A percentile compares a stretch with the other conserved stretches of the same genome.
Conservation (phyloP, 257 asterid species). For the Forsythia viridissima region DNA sequence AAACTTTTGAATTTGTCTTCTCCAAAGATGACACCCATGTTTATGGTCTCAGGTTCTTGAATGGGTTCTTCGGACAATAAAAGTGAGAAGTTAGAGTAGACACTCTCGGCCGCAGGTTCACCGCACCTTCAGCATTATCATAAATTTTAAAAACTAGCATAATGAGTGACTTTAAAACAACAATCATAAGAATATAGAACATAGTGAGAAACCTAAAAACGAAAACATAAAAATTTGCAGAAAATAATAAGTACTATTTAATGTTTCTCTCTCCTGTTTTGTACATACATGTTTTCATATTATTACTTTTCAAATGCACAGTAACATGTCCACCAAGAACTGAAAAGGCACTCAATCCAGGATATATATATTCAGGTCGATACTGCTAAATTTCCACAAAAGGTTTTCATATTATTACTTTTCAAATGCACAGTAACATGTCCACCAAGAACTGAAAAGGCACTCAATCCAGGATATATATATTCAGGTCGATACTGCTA, state of each 20-base stretch:
- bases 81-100: conserved; percentile 71
- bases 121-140: conserved; percentile 62
- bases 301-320: neutral
- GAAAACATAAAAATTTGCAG: neutral
- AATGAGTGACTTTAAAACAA: neutral
- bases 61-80: conserved; percentile 71
- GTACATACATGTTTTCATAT: neutral
- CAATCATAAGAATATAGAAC: neutral
- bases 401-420: too few relatives aligned
- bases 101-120: conserved; percentile 69
- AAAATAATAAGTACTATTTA: neutral
- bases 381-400: neutral
- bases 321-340: neutral
- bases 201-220: neutral
- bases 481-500: neutral
- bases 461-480: neutral
- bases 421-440: neutral
- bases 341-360: neutral
- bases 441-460: neutral
- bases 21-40: conserved; percentile 59
- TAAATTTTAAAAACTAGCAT: neutral
- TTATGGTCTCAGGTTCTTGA: conserved; percentile 57
- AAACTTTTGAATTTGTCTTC: conserved; percentile 36
- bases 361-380: neutral
- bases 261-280: neutral